Percentiles rank a stretch among this genome's conserved stretches.
These are phyloP conservation scores for Pythium rishiriense DNA, from an alignment of 352 stramenopile genomes.

Conservation along the genomic window DNA sequence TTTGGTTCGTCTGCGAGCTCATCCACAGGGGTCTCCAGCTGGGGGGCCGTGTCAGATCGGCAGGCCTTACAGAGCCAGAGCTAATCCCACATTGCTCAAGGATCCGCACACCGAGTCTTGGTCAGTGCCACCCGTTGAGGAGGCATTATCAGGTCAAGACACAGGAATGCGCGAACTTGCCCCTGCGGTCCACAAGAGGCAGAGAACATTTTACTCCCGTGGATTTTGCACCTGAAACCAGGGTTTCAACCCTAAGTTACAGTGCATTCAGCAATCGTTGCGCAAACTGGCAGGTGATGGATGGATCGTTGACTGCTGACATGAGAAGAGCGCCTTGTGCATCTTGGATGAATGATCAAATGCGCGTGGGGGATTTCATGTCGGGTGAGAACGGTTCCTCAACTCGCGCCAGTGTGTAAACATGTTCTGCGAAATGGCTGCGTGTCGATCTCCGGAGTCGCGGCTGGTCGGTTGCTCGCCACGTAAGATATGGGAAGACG, in stretches of 20 bases:
- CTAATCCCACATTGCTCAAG: not conserved
- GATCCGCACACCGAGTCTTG: not conserved
- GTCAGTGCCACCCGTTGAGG: not conserved
- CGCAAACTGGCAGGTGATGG: not conserved
- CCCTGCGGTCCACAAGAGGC: too few species aligned
- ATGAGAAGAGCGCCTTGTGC: too few species aligned
- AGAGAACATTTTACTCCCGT: too few species aligned
- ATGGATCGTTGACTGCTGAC: too few species aligned
- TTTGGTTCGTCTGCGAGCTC: not conserved
- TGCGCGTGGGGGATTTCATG: too few species aligned
- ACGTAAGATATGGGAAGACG: not conserved
- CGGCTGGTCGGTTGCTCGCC: not conserved
- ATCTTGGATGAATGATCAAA: too few species aligned
- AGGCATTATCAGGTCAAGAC: constrained; percentile 7
- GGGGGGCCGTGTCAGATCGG: constrained; percentile 7
- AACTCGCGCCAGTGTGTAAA: too few species aligned
- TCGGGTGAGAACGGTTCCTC: too few species aligned
- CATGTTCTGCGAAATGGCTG: not conserved
- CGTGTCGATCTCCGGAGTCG: not conserved
- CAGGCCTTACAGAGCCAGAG: not conserved
- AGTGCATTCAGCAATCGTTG: not conserved
- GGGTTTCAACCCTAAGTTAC: too few species aligned
- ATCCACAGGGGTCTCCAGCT: not conserved
- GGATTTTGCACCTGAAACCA: not conserved
- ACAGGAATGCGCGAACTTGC: too few species aligned